phyloP scores from a whole-genome alignment of 148 eudicot genomes.

The Chenopodium album region DNA sequence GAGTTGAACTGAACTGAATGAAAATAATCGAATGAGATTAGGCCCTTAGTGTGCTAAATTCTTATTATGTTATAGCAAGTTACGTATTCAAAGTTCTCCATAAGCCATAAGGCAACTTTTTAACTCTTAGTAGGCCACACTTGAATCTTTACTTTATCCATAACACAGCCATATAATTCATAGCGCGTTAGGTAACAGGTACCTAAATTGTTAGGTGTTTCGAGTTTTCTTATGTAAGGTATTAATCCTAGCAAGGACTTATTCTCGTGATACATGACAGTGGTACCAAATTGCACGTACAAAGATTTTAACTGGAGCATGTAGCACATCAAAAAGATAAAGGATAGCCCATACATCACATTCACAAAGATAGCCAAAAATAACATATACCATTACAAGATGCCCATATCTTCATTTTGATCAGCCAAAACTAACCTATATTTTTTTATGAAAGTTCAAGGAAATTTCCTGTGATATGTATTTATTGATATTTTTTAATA shows the following conservation, averaged over 20 bases:
- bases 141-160: too few species aligned
- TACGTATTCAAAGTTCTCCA: too few species aligned
- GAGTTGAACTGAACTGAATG: too few species aligned
- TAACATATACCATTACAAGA: neutral
- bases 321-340: neutral
- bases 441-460: conserved; percentile 17
- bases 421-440: neutral
- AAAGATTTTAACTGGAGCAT: neutral
- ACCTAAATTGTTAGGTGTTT: neutral
- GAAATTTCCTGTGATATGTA: conserved; percentile 14
- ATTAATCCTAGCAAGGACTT: neutral
- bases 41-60: neutral
- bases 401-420: conserved; percentile 1
- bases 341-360: neutral
- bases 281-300: conserved; percentile 6
- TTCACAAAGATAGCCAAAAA: neutral
- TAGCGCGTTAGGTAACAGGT: neutral
- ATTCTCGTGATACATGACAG: neutral
- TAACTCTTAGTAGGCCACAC: too few species aligned
- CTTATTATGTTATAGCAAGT: neutral
- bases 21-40: too few species aligned
- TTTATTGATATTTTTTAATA: neutral
- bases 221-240: too few species aligned
- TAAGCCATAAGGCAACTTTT: too few species aligned
- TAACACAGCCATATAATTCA: too few species aligned